phyloP scores from a whole-genome alignment of 192 early-diverging fungal genomes.

The Spizellomyces sp. region DNA sequence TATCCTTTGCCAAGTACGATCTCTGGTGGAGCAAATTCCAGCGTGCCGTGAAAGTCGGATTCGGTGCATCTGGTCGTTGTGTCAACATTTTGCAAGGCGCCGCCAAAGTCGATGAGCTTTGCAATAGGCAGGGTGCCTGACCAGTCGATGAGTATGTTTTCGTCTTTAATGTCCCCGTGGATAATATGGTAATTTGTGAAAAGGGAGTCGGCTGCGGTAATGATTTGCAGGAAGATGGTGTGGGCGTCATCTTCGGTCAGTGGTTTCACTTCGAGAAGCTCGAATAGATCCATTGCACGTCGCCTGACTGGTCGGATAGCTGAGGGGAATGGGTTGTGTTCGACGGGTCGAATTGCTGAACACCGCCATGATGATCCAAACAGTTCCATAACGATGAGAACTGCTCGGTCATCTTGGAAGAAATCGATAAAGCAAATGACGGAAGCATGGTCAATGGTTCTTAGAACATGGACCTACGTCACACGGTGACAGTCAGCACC shows the following conservation, averaged over 20 bases:
- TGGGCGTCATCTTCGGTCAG: conserved; percentile 57
- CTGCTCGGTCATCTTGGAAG: conserved; percentile 54
- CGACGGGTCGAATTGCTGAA: conserved; percentile 13
- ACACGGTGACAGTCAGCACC: no score
- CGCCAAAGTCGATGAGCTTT: conserved; percentile 75
- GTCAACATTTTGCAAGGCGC: background rate
- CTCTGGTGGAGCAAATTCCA: conserved; percentile 71
- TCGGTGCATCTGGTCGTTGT: background rate
- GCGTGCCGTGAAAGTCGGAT: conserved; percentile 59
- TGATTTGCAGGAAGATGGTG: conserved; percentile 62
- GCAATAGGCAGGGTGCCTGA: conserved; percentile 42
- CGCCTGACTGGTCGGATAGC: conserved; percentile 39
- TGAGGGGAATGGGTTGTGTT: conserved; percentile 17
- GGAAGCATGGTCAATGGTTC: conserved; percentile 57
- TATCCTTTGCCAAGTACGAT: conserved; percentile 59
- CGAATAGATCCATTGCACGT: conserved; percentile 68
- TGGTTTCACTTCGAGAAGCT: conserved; percentile 56
- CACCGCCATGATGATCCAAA: conserved; percentile 63
- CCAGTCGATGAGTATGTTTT: conserved; percentile 69
- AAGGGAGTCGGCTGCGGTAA: conserved; percentile 52
- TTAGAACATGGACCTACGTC: conserved; percentile 49
- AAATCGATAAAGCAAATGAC: conserved; percentile 59
- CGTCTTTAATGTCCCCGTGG: conserved; percentile 71
- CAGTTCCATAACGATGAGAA: conserved; percentile 69
- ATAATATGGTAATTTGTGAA: conserved; percentile 50